A percentile compares a stretch with the other conserved stretches of the same genome.
Conservation (phyloP, 805 yeast genomes). For the Wickerhamomyces rabaulensis region DNA sequence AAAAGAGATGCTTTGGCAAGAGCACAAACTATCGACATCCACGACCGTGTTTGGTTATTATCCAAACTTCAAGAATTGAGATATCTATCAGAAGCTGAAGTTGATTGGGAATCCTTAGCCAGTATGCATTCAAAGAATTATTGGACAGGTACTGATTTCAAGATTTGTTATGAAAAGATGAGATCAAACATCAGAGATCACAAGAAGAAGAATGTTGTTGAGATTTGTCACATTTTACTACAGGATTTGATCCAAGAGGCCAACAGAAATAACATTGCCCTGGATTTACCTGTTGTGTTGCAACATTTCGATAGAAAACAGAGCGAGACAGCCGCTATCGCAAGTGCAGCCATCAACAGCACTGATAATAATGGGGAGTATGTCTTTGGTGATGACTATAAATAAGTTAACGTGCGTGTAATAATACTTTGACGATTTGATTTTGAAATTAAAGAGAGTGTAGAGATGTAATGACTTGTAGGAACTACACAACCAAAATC, state of each 20-base stretch:
- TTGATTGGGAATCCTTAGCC: slow-evolving; percentile 54
- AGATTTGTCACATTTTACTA: slow-evolving; percentile 26
- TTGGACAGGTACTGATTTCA: slow-evolving; percentile 62
- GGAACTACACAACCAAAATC: no score
- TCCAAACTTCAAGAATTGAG: slow-evolving; percentile 40
- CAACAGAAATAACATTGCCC: slow-evolving; percentile 9
- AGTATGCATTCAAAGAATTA: slow-evolving; percentile 34
- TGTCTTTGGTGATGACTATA: slow-evolving; percentile 6
- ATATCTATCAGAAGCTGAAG: slow-evolving; percentile 35
- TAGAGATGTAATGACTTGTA: neutral
- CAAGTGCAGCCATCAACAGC: slow-evolving; percentile 15
- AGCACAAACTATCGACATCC: slow-evolving; percentile 37
- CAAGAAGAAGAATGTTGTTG: slow-evolving; percentile 33
- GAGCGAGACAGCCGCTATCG: slow-evolving; percentile 7
- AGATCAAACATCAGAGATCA: slow-evolving; percentile 44
- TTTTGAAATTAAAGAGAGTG: neutral
- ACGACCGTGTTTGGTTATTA: slow-evolving; percentile 48
- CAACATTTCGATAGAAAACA: slow-evolving; percentile 7
- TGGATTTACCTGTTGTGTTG: slow-evolving; percentile 22
- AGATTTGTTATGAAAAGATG: slow-evolving; percentile 57
- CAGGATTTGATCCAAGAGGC: slow-evolving; percentile 18
- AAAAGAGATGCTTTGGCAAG: slow-evolving; percentile 49
- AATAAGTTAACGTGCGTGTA: neutral
- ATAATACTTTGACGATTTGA: neutral
- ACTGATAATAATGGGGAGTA: slow-evolving; percentile 4